A percentile compares a stretch with the other conserved stretches of the same genome.
Conservation (phyloP, 1,284 basidiomycete genomes). For the Pseudozyma pruni region DNA sequence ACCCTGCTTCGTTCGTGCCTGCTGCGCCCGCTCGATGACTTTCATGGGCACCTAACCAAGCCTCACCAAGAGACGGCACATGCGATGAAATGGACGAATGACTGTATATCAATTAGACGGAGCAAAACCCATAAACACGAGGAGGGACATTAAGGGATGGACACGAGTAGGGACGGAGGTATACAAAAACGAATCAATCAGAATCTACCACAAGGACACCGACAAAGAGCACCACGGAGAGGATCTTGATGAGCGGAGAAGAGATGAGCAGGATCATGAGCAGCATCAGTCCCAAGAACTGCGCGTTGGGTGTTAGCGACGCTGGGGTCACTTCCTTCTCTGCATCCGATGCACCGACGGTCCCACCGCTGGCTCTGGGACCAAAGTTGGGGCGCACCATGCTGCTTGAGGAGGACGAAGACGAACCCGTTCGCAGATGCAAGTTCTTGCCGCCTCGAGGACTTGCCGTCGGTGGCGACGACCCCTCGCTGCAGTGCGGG, state of each 20-base stretch:
- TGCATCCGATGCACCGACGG: background rate
- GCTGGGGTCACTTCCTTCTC: background rate
- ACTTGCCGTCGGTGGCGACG: conserved; percentile 6
- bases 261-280: conserved; percentile 44
- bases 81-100: too few relatives aligned
- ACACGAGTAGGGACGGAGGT: too few relatives aligned
- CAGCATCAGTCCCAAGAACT: conserved; percentile 36
- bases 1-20: too few relatives aligned
- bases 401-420: conserved; percentile 6
- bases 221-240: conserved; percentile 40
- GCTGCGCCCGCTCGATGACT: too few relatives aligned
- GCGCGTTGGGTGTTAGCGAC: conserved; percentile 27
- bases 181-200: background rate
- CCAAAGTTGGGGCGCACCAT: background rate
- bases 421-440: conserved; percentile 6
- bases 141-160: too few relatives aligned
- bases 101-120: too few relatives aligned
- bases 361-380: background rate
- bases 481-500: background rate
- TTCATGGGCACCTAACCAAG: too few relatives aligned
- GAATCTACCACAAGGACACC: conserved; percentile 20
- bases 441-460: background rate
- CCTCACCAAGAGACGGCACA: too few relatives aligned
- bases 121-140: too few relatives aligned
- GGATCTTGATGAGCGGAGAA: conserved; percentile 41